phyloP scores from a whole-genome alignment of 352 stramenopile genomes.

The Discostella stelligera region DNA sequence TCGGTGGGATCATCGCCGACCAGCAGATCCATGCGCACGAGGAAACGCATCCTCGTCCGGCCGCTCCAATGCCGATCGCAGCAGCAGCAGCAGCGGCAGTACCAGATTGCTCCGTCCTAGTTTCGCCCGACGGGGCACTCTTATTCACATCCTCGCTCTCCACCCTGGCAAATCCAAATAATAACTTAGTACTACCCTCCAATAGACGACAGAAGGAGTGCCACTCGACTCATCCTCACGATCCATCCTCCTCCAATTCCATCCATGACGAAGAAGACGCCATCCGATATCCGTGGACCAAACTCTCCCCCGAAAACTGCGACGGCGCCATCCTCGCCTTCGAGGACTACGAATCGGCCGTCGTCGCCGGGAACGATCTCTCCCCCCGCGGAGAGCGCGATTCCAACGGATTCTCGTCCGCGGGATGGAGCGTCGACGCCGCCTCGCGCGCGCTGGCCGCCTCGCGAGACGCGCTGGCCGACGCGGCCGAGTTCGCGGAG shows the following conservation, averaged over 20 bases:
- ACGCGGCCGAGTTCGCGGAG: conserved; percentile 27
- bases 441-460: conserved; percentile 10
- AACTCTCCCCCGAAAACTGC: conserved; percentile 5
- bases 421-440: conserved; percentile 35
- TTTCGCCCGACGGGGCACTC: conserved; percentile 64
- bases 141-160: conserved; percentile 35
- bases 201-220: too few relatives aligned
- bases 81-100: conserved; percentile 9
- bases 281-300: conserved; percentile 28
- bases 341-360: conserved; percentile 54
- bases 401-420: conserved; percentile 58
- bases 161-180: background rate
- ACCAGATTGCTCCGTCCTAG: conserved; percentile 59
- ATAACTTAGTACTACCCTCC: too few relatives aligned
- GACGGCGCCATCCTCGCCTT: conserved; percentile 12
- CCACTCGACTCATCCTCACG: too few relatives aligned
- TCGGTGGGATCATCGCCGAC: too few relatives aligned
- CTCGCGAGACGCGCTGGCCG: conserved; percentile 3
- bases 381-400: conserved; percentile 34
- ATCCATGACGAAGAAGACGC: conserved; percentile 5
- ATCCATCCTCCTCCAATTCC: background rate
- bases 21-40: too few relatives aligned
- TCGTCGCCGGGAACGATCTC: conserved; percentile 62
- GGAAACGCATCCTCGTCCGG: too few relatives aligned
- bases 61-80: conserved; percentile 5